A percentile compares a stretch with the other conserved stretches of the same genome.
These are phyloP conservation scores for Melampsora americana DNA, from an alignment of 1,284 basidiomycete genomes.

Conservation along the genomic window DNA sequence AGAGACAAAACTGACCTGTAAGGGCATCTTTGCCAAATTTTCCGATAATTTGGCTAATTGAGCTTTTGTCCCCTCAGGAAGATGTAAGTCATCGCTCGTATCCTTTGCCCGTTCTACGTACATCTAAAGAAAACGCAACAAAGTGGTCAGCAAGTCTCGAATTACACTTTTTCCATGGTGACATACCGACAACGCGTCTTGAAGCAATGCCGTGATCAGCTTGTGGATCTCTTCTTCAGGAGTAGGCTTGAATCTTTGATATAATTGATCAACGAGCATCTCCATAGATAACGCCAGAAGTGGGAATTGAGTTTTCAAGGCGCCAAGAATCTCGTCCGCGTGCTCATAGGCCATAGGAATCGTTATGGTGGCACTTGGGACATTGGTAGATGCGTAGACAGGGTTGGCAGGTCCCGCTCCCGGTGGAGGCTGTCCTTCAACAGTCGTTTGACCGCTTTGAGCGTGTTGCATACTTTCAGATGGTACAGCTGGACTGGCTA, in stretches of 20 bases:
- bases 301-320: constrained; percentile 94
- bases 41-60: constrained; percentile 22
- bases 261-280: constrained; percentile 94
- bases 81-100: constrained; percentile 38
- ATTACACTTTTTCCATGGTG: neutral
- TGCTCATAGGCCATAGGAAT: constrained; percentile 79
- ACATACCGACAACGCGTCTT: constrained; percentile 61
- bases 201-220: constrained; percentile 75
- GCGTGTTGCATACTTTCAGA: constrained; percentile 38
- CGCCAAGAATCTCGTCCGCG: constrained; percentile 89
- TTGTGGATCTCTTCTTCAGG: constrained; percentile 95
- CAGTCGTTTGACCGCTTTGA: neutral
- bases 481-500: constrained; percentile 43
- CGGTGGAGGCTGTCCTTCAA: constrained; percentile 35
- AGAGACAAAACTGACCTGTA: constrained; percentile 56
- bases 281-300: constrained; percentile 92
- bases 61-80: constrained; percentile 31
- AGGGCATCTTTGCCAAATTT: constrained; percentile 26
- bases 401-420: neutral
- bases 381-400: constrained; percentile 52
- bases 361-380: constrained; percentile 44
- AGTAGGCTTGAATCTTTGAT: constrained; percentile 81
- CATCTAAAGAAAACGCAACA: neutral
- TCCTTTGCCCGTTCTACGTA: constrained; percentile 41
- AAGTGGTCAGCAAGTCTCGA: constrained; percentile 1